A percentile compares a stretch with the other conserved stretches of the same genome.
These are phyloP conservation scores for Coemansia sp. DNA, from an alignment of 192 early-diverging fungal species.

Conservation along the genomic window DNA sequence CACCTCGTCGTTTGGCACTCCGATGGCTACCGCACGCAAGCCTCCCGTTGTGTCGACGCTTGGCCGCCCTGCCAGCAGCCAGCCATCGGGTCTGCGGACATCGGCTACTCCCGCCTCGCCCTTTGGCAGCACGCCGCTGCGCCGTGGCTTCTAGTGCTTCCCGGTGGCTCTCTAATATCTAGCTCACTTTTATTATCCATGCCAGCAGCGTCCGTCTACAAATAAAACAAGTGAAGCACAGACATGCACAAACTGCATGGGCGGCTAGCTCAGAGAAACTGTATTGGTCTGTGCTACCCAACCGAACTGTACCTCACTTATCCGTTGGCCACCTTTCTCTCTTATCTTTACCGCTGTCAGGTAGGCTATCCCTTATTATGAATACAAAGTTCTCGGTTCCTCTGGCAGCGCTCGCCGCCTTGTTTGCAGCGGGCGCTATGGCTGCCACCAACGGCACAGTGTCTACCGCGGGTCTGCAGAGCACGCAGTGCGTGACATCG, in stretches of 20 bases:
- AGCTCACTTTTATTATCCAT: background rate
- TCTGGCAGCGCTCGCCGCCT: background rate
- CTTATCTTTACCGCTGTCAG: too few species aligned
- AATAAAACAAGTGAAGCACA: background rate
- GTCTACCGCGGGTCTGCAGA: conserved; percentile 40
- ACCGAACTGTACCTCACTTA: too few species aligned
- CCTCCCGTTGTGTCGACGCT: background rate
- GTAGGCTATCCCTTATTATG: background rate
- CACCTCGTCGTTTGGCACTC: conserved; percentile 36
- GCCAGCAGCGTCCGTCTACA: too few species aligned
- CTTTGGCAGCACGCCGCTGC: conserved; percentile 13
- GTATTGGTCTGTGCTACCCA: background rate
- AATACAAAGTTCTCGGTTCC: conserved; percentile 3
- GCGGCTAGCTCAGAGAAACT: background rate
- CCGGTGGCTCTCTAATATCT: background rate
- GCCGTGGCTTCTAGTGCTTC: conserved; percentile 17
- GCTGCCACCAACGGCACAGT: background rate
- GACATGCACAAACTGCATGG: background rate
- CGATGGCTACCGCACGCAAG: conserved; percentile 10
- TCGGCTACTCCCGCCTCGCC: conserved; percentile 4
- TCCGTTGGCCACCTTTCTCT: too few species aligned
- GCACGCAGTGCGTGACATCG: conserved; percentile 31
- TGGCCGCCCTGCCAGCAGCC: background rate
- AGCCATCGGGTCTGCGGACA: background rate
- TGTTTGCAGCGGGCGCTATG: background rate